These are phyloP conservation scores for Haematococcus lacustris DNA, from an alignment of 139 green algal species.

Conservation along the genomic window DNA sequence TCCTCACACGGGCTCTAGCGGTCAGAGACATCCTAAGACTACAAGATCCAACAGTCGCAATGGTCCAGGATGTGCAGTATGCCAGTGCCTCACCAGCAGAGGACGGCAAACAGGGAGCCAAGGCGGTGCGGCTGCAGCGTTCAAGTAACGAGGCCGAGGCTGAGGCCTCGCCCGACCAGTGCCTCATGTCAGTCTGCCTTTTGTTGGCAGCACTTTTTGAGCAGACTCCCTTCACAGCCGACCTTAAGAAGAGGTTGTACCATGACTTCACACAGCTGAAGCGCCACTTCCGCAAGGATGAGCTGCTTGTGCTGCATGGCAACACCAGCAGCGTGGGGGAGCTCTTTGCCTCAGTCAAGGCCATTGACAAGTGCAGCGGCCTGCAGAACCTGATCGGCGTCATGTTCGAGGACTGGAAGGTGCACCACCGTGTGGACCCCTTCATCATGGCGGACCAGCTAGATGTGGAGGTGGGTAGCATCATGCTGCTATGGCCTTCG, in stretches of 20 bases:
- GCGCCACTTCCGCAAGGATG: conserved; percentile 12
- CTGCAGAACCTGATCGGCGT: conserved; percentile 16
- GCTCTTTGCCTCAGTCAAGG: conserved; percentile 3
- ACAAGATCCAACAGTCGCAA: background rate
- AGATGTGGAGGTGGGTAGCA: conserved; percentile 1
- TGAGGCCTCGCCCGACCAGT: conserved; percentile 5
- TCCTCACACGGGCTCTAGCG: background rate
- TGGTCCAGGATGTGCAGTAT: background rate
- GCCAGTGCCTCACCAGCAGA: background rate
- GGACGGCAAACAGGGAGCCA: background rate
- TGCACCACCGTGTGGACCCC: conserved; percentile 14
- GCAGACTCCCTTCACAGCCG: conserved; percentile 7
- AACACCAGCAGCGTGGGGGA: background rate
- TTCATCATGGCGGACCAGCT: conserved; percentile 16
- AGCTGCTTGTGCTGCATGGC: conserved; percentile 12
- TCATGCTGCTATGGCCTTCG: background rate
- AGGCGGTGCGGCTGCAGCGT: background rate
- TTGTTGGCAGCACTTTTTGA: conserved; percentile 13
- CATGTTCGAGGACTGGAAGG: conserved; percentile 25
- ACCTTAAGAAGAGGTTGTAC: background rate
- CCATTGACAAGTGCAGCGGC: background rate
- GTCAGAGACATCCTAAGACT: background rate
- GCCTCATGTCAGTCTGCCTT: conserved; percentile 16
- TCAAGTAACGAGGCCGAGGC: conserved; percentile 6
- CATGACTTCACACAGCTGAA: conserved; percentile 22